These are phyloP conservation scores for Pyrenochaeta sp. DNA, from an alignment of 2,329 filamentous ascomycete species.

Conservation along the genomic window DNA sequence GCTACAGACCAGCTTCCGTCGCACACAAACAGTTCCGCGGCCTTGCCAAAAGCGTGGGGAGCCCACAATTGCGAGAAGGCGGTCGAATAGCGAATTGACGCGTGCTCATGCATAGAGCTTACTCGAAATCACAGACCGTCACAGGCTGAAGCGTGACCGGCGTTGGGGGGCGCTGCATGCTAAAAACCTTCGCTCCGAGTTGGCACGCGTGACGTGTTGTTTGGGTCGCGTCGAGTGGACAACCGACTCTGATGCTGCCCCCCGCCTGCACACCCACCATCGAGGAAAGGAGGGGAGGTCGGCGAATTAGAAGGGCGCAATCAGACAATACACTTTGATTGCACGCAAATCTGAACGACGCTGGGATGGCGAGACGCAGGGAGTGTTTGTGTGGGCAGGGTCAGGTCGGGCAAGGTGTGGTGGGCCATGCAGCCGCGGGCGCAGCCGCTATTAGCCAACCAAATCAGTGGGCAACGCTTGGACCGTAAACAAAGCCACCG, in stretches of 20 bases:
- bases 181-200: constrained; percentile 12
- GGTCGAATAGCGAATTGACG: constrained; percentile 41
- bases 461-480: too few species aligned
- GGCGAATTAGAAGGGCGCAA: constrained; percentile 12
- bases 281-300: constrained; percentile 3
- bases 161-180: constrained; percentile 12
- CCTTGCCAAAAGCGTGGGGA: constrained; percentile 6
- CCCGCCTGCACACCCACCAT: not conserved
- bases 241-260: constrained; percentile 9
- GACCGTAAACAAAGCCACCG: too few species aligned
- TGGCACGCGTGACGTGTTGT: constrained; percentile 30
- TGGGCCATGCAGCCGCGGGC: too few species aligned
- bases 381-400: too few species aligned
- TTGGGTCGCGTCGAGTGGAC: constrained; percentile 25
- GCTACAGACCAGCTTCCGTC: constrained; percentile 11
- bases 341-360: constrained; percentile 6
- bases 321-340: constrained; percentile 6
- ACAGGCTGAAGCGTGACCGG: constrained; percentile 12
- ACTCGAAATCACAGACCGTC: constrained; percentile 21
- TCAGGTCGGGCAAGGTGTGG: too few species aligned
- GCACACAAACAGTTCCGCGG: constrained; percentile 16
- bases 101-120: constrained; percentile 42
- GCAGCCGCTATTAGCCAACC: too few species aligned
- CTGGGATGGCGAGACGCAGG: constrained; percentile 17
- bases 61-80: constrained; percentile 22